These are phyloP conservation scores for Achaetomium macrosporum DNA, from an alignment of 2,329 filamentous ascomycete genomes.

Conservation along the genomic window DNA sequence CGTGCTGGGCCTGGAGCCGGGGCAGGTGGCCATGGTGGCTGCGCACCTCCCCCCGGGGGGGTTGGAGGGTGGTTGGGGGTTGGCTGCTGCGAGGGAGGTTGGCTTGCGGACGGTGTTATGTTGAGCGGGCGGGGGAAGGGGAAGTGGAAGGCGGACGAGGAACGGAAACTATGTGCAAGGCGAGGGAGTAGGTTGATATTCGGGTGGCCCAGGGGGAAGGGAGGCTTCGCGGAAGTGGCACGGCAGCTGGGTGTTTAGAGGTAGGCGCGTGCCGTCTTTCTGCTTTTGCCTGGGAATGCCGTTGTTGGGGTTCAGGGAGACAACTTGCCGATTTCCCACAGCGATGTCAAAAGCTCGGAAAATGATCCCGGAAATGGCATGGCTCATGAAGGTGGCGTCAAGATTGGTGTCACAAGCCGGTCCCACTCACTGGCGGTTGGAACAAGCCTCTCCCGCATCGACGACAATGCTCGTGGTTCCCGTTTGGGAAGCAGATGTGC, in stretches of 20 bases:
- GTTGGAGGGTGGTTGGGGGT: too few relatives aligned
- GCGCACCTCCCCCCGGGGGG: too few relatives aligned
- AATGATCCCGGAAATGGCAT: too few relatives aligned
- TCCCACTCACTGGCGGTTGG: too few relatives aligned
- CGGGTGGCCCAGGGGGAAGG: conserved; percentile 48
- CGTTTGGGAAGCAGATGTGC: neutral
- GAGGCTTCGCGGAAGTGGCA: conserved; percentile 48
- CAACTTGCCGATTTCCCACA: too few relatives aligned
- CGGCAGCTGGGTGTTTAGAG: conserved; percentile 34
- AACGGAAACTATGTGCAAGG: conserved; percentile 44
- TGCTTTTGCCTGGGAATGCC: too few relatives aligned
- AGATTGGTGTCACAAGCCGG: neutral
- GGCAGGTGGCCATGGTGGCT: conserved; percentile 69
- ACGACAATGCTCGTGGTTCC: neutral
- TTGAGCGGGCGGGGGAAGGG: conserved; percentile 64
- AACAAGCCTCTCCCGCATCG: neutral
- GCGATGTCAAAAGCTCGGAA: too few relatives aligned
- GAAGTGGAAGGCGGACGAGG: conserved; percentile 46
- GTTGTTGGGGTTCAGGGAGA: too few relatives aligned
- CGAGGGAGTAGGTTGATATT: conserved; percentile 59
- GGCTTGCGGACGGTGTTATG: conserved; percentile 69
- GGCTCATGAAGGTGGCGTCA: neutral
- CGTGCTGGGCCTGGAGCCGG: conserved; percentile 49
- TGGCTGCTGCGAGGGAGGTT: conserved; percentile 57
- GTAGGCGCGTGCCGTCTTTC: too few relatives aligned